These are phyloP conservation scores for Leucaena leucocephala DNA, from an alignment of 306 rosid genomes.

Conservation along the genomic window DNA sequence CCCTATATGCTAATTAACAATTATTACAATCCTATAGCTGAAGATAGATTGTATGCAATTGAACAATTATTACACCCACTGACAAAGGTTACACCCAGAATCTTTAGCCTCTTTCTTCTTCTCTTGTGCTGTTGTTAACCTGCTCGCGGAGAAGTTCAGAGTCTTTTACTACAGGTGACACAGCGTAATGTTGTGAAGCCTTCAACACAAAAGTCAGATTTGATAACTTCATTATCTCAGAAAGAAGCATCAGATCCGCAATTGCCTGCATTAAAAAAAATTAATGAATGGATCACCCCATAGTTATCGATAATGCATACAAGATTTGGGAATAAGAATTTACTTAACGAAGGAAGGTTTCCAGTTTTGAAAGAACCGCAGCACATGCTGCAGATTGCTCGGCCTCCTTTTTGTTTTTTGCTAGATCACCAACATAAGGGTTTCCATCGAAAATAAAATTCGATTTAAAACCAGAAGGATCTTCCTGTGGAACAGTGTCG, in stretches of 20 bases:
- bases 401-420: constrained; percentile 60
- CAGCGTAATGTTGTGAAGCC: not conserved
- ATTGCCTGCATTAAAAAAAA: constrained; percentile 36
- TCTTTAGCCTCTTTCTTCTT: constrained; percentile 44
- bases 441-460: constrained; percentile 51
- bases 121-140: not conserved
- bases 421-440: constrained; percentile 17
- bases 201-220: constrained; percentile 27
- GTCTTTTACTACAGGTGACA: not conserved
- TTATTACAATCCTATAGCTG: too few relatives aligned
- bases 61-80: too few relatives aligned
- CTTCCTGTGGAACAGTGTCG: constrained; percentile 31
- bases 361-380: constrained; percentile 50
- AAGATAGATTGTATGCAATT: too few relatives aligned
- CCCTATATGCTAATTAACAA: not conserved
- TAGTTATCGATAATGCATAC: not conserved
- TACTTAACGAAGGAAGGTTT: constrained; percentile 40
- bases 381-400: constrained; percentile 62
- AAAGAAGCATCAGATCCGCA: constrained; percentile 37
- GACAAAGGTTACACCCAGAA: too few relatives aligned
- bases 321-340: constrained; percentile 2
- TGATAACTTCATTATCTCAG: constrained; percentile 43
- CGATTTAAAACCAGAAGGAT: constrained; percentile 44
- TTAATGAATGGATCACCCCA: constrained; percentile 8
- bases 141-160: constrained; percentile 33